These are phyloP conservation scores for Suillus subaureus DNA, from an alignment of 768 basidiomycete species.

Conservation along the genomic window DNA sequence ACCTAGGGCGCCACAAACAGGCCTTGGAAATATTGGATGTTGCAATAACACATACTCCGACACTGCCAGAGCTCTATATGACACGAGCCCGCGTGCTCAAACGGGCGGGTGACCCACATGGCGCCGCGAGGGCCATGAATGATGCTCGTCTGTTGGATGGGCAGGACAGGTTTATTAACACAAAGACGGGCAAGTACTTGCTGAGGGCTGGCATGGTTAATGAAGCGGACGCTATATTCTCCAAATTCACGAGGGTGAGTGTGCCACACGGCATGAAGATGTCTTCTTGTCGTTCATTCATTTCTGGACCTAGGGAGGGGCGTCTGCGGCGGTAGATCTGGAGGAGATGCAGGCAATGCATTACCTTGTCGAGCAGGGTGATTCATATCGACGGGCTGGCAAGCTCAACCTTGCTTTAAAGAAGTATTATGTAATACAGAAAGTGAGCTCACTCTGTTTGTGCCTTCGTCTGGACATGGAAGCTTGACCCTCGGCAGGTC, in stretches of 20 bases:
- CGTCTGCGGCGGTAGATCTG: slow-evolving; percentile 76
- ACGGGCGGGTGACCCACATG: slow-evolving; percentile 76
- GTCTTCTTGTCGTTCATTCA: neutral
- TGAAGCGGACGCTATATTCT: slow-evolving; percentile 74
- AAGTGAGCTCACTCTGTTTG: slow-evolving; percentile 44
- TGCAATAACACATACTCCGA: slow-evolving; percentile 87
- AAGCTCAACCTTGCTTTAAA: slow-evolving; percentile 82
- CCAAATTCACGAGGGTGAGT: slow-evolving; percentile 88
- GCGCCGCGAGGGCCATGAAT: slow-evolving; percentile 76
- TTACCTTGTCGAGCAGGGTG: slow-evolving; percentile 82
- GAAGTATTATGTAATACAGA: slow-evolving; percentile 74
- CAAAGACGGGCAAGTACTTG: slow-evolving; percentile 90
- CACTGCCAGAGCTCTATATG: slow-evolving; percentile 87
- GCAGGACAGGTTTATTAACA: slow-evolving; percentile 95
- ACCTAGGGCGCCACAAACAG: slow-evolving; percentile 45
- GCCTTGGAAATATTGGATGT: slow-evolving; percentile 64
- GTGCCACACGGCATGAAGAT: slow-evolving; percentile 2
- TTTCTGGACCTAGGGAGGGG: slow-evolving; percentile 70
- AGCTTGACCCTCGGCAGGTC: slow-evolving; percentile 43
- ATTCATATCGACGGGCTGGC: slow-evolving; percentile 64
- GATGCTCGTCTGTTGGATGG: slow-evolving; percentile 85
- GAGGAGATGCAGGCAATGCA: slow-evolving; percentile 96
- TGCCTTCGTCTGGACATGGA: slow-evolving; percentile 6
- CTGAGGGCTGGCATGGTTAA: slow-evolving; percentile 79
- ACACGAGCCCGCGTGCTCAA: slow-evolving; percentile 84